Evolutionary conservation across 495 filamentous ascomycete genomes (phyloP), one percentile per base, ranked within the genome.

Genomic region (Neurospora sp.): DNA sequence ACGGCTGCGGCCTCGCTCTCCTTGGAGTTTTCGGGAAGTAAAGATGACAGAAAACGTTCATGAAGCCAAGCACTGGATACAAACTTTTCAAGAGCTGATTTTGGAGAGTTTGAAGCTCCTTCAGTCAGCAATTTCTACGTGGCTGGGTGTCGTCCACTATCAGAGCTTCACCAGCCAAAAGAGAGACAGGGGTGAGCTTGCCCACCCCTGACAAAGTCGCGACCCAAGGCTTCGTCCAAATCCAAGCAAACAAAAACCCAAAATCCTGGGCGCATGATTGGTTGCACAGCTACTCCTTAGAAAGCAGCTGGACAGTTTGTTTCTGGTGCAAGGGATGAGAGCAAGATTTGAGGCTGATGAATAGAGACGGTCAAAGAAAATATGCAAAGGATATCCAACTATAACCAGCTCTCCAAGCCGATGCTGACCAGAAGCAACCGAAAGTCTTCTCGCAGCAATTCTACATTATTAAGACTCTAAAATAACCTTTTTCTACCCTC

Each of bases 71-170:
- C 12, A 16, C 10, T 27, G 3, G 4, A 59, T 12, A 27, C 0
- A 27, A 31, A 22, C n/a, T 7, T 61, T 61, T 61, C 5, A 2
- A 61, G 20, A 61, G 22, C 53, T 61, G 22, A 61, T 16, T 3
- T 31, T 14, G 12, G 22, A 10, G 10, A n/a, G 17, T 40, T 42
- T 69, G 68, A 38, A 41, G 35, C 17, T 9, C 16, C 35, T 69
- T n/a, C 17, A 38, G 35, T 14, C 39, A 17, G 16, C 0, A 38
- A 16, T 20, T 1, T 16, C 9, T 7, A 35, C 38, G 73, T 75
- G 70, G 74, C 69, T 70, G 73, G 70, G 69, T 53, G 78, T 79
- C 37, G 9, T 73, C 9, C 68, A 4, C 70, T 79, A 79, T 31
- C 78, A 74, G 17, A 20, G 16, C 17, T 75, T 78, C 71, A 77